These are phyloP conservation scores for Globisporangium cylindrosporum DNA, from an alignment of 352 stramenopile genomes.

Conservation along the genomic window DNA sequence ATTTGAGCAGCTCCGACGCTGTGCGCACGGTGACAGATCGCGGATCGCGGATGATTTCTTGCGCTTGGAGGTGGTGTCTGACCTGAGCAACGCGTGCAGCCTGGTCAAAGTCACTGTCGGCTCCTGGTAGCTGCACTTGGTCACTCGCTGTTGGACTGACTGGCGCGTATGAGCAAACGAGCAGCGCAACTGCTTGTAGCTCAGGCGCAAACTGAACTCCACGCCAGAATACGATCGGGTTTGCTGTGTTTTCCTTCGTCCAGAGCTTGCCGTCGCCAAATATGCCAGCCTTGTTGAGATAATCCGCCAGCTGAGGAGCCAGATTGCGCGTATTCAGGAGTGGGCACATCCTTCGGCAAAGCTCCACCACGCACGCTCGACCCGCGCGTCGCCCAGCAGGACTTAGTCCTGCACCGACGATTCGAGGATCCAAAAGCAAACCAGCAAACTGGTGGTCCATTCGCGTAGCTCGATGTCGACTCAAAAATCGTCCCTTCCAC, in stretches of 20 bases:
- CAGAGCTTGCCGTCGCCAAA: slow-evolving; percentile 4
- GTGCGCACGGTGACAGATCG: background rate
- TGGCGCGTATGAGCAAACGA: slow-evolving; percentile 16
- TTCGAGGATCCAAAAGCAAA: slow-evolving; percentile 19
- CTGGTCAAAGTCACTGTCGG: background rate
- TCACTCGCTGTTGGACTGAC: background rate
- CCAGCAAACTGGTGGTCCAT: slow-evolving; percentile 16
- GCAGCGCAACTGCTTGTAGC: slow-evolving; percentile 14
- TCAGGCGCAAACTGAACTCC: slow-evolving; percentile 8
- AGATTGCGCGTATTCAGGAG: background rate
- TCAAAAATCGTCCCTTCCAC: slow-evolving; percentile 10
- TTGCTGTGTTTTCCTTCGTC: background rate
- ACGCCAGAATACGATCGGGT: slow-evolving; percentile 16
- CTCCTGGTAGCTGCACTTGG: background rate
- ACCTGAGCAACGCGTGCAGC: slow-evolving; percentile 12
- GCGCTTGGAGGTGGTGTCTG: slow-evolving; percentile 5
- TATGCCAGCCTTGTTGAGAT: slow-evolving; percentile 1
- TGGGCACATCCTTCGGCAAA: background rate
- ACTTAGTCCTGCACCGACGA: slow-evolving; percentile 14
- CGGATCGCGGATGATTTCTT: slow-evolving; percentile 2
- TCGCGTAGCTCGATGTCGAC: background rate
- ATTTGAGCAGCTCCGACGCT: slow-evolving; percentile 9
- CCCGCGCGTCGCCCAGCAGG: background rate
- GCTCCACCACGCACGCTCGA: slow-evolving; percentile 5
- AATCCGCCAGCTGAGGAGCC: slow-evolving; percentile 10